These are phyloP conservation scores for Monilinia vaccinii-corymbosi DNA, from an alignment of 2,329 filamentous ascomycete species.

Conservation along the genomic window DNA sequence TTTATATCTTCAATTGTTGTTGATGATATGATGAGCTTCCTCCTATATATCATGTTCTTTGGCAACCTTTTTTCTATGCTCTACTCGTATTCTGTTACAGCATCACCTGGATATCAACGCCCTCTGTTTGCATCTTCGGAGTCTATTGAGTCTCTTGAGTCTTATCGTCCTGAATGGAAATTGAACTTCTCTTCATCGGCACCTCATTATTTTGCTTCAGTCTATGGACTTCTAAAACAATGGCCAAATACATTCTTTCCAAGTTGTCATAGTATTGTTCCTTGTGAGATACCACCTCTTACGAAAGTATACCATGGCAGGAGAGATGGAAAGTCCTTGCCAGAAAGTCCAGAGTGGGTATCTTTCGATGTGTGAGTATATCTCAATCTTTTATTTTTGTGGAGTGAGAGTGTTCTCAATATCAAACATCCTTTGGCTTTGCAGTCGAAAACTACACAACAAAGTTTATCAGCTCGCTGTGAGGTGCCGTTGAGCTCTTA, in stretches of 20 bases:
- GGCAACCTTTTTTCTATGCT: background rate
- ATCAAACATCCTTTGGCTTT: background rate
- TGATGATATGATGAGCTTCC: background rate
- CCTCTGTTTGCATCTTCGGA: background rate
- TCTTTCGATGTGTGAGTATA: slow-evolving; percentile 37
- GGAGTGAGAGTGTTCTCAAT: no score
- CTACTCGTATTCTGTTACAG: background rate
- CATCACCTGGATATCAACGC: background rate
- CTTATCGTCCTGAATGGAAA: slow-evolving; percentile 16
- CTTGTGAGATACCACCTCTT: slow-evolving; percentile 37
- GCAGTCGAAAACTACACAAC: background rate
- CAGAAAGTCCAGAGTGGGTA: slow-evolving; percentile 43
- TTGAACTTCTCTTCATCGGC: slow-evolving; percentile 40
- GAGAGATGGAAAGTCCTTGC: slow-evolving; percentile 30
- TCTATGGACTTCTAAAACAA: slow-evolving; percentile 39
- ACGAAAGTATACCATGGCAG: slow-evolving; percentile 43
- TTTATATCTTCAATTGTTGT: background rate
- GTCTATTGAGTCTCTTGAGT: background rate
- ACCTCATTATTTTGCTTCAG: slow-evolving; percentile 41
- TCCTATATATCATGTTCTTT: background rate
- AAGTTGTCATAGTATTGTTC: slow-evolving; percentile 39
- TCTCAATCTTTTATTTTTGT: background rate
- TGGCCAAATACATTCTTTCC: slow-evolving; percentile 44
- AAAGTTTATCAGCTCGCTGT: background rate
- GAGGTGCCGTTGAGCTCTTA: background rate